phyloP scores from a whole-genome alignment of 495 filamentous ascomycete species.

The Eremomyces bilateralis region DNA sequence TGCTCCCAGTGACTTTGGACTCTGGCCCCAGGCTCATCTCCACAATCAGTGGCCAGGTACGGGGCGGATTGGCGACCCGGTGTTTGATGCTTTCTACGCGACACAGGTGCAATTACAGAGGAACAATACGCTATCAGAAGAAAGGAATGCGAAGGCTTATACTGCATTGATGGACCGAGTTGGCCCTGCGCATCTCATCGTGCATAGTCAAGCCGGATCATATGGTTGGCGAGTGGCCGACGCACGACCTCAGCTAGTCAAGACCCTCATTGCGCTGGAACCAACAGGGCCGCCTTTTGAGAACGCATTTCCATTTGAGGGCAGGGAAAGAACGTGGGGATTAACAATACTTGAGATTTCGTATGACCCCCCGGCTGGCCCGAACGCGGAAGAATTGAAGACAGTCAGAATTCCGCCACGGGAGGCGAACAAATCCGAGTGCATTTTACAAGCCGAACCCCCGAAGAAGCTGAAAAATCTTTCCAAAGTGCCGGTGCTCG shows the following conservation, averaged over 20 bases:
- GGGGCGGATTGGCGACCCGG: slow-evolving; percentile 21
- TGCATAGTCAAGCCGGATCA: slow-evolving; percentile 17
- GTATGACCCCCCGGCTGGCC: slow-evolving; percentile 26
- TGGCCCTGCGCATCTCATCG: slow-evolving; percentile 15
- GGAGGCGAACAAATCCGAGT: slow-evolving; percentile 11
- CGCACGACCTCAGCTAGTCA: slow-evolving; percentile 21
- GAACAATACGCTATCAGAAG: slow-evolving; percentile 9
- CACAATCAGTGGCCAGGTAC: slow-evolving; percentile 30
- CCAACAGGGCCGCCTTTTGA: slow-evolving; percentile 31
- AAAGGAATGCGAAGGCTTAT: slow-evolving; percentile 11
- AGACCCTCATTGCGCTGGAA: slow-evolving; percentile 29
- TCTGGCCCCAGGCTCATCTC: slow-evolving; percentile 23
- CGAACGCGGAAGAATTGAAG: slow-evolving; percentile 13
- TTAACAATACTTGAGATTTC: slow-evolving; percentile 16
- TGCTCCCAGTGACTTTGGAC: slow-evolving; percentile 15
- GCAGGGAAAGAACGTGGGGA: slow-evolving; percentile 11
- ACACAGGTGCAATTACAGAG: slow-evolving; percentile 13
- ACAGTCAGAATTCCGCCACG: slow-evolving; percentile 14
- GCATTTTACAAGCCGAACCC: slow-evolving; percentile 26
- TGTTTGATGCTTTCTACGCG: slow-evolving; percentile 26
- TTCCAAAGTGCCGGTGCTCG: slow-evolving; percentile 21
- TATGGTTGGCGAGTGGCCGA: slow-evolving; percentile 18
- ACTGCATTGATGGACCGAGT: slow-evolving; percentile 17
- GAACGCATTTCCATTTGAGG: slow-evolving; percentile 9
- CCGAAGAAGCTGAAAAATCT: slow-evolving; percentile 27